A percentile compares a stretch with the other conserved stretches of the same genome.
Evolutionary conservation across 768 basidiomycete species (phyloP).

Genomic region (Lactarius akahatsu): DNA sequence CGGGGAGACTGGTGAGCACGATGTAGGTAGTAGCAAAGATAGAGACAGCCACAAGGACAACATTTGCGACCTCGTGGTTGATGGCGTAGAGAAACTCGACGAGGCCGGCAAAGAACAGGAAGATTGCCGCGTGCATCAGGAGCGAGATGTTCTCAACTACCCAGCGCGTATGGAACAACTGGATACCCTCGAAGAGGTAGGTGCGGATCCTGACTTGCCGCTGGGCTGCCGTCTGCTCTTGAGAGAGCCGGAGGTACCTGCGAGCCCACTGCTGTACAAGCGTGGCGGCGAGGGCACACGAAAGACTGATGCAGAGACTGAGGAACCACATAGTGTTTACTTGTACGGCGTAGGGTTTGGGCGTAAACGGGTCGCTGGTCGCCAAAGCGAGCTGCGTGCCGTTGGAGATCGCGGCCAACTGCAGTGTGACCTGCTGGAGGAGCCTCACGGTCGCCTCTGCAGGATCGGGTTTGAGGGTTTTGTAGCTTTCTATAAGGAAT

Average conservation of each 20-base stretch:
- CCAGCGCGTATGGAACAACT: slow-evolving; percentile 1
- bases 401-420: slow-evolving; percentile 20
- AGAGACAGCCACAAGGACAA: neutral
- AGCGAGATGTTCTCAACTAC: slow-evolving; percentile 16
- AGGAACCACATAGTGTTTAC: slow-evolving; percentile 29
- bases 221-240: neutral
- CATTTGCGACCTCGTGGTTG: slow-evolving; percentile 2
- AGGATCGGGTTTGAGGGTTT: slow-evolving; percentile 22
- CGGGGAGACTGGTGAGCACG: slow-evolving; percentile 7
- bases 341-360: neutral
- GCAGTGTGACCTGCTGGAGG: slow-evolving; percentile 16
- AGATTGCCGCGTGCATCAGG: slow-evolving; percentile 12
- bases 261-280: slow-evolving; percentile 24
- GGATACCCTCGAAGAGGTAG: slow-evolving; percentile 8
- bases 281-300: slow-evolving; percentile 18
- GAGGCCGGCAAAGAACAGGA: slow-evolving; percentile 12
- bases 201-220: slow-evolving; percentile 19
- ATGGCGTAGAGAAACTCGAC: slow-evolving; percentile 6
- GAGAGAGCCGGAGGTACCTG: slow-evolving; percentile 19
- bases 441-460: neutral
- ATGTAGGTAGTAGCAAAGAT: neutral
- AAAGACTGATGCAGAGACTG: slow-evolving; percentile 23
- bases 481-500: slow-evolving; percentile 28
- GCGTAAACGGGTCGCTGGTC: neutral
- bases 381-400: neutral